phyloP scores from a whole-genome alignment of 2,329 filamentous ascomycete species.

The Diaporthe sp. region DNA sequence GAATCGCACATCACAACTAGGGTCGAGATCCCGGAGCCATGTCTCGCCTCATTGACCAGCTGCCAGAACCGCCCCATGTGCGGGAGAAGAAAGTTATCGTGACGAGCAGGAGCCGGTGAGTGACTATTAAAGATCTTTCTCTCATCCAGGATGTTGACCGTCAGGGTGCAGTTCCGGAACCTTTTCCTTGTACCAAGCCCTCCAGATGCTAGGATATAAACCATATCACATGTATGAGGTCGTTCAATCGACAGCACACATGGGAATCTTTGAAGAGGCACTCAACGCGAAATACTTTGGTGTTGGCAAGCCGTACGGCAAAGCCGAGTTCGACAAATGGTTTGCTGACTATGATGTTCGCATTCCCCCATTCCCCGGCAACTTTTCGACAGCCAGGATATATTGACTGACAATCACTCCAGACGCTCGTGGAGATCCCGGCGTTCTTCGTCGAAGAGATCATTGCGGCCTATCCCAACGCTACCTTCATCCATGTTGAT shows the following conservation, averaged over 20 bases:
- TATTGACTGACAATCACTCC: background rate
- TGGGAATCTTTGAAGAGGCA: conserved; percentile 50
- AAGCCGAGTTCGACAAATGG: conserved; percentile 57
- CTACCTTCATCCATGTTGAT: conserved; percentile 55
- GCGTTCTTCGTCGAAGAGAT: conserved; percentile 51
- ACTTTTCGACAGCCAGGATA: background rate
- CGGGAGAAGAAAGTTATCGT: conserved; percentile 54
- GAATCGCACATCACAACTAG: background rate
- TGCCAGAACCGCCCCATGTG: conserved; percentile 51
- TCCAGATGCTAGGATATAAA: conserved; percentile 53
- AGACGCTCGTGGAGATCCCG: conserved; percentile 51
- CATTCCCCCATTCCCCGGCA: background rate
- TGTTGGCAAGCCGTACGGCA: conserved; percentile 50
- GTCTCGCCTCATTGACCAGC: conserved; percentile 52
- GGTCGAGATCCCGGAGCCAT: conserved; percentile 44
- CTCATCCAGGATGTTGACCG: background rate
- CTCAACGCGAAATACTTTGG: conserved; percentile 48
- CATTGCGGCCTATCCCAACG: conserved; percentile 52
- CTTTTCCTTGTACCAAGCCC: conserved; percentile 51
- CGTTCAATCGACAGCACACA: conserved; percentile 44
- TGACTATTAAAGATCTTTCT: background rate
- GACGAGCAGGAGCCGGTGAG: conserved; percentile 55
- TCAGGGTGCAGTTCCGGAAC: conserved; percentile 46
- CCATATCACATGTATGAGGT: conserved; percentile 55
- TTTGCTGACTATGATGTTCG: conserved; percentile 55